Conservation (phyloP, 176 grass and related monocot species). For the Cenchrus purpureus region DNA sequence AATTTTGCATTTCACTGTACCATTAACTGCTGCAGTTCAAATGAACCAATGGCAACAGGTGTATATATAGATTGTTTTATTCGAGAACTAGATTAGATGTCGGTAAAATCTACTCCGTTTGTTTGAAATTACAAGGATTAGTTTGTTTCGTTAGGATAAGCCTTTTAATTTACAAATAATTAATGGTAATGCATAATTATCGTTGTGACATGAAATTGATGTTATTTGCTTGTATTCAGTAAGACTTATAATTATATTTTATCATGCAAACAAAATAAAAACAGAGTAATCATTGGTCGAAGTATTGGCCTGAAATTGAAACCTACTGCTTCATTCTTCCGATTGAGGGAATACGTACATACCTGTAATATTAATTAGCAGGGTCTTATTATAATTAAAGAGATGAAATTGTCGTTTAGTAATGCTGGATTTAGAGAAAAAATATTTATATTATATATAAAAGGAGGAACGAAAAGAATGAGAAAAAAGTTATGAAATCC, state of each 20-base stretch:
- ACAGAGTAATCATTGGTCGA: not conserved
- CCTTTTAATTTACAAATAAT: not conserved
- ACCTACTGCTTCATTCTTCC: too few species aligned
- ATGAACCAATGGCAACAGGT: too few species aligned
- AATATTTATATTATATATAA: not conserved
- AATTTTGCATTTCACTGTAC: too few species aligned
- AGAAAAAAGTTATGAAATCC: not conserved
- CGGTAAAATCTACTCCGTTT: not conserved
- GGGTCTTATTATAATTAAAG: not conserved
- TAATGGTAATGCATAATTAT: not conserved
- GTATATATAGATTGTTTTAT: not conserved
- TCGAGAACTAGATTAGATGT: not conserved
- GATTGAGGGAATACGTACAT: not conserved
- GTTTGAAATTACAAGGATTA: not conserved
- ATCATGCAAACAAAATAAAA: not conserved
- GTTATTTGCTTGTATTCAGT: not conserved
- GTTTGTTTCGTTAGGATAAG: not conserved
- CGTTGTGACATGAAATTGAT: not conserved
- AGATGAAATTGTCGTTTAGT: not conserved
- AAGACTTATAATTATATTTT: not conserved
- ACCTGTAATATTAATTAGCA: not conserved
- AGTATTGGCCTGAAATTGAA: not conserved
- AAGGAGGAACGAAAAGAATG: not conserved
- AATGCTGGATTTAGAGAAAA: not conserved
- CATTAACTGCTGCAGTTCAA: too few species aligned